Percentiles rank a stretch among this genome's conserved stretches.
phyloP scores from a whole-genome alignment of 2,329 filamentous ascomycete genomes.

The Beauveria caledonica region DNA sequence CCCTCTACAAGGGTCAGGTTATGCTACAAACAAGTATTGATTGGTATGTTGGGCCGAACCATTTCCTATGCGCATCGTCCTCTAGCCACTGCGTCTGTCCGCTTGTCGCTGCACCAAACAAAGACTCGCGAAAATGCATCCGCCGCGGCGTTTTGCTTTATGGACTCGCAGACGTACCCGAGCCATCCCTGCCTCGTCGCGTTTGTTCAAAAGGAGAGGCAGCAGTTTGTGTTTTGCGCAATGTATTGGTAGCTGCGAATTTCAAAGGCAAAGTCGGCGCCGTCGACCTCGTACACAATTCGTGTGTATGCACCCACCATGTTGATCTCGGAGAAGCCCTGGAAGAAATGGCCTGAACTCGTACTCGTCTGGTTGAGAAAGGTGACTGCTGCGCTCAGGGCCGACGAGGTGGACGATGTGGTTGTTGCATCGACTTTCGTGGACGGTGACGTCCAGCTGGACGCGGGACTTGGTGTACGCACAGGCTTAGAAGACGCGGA shows the following conservation, averaged over 20 bases:
- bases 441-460: not conserved
- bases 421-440: not conserved
- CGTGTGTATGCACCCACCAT: slow-evolving; percentile 19
- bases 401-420: not conserved
- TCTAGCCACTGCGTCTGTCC: not conserved
- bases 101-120: slow-evolving; percentile 8
- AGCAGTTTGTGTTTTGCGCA: slow-evolving; percentile 17
- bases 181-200: slow-evolving; percentile 14
- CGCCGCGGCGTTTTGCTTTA: not conserved
- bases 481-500: too few species aligned
- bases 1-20: not conserved
- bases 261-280: slow-evolving; percentile 16
- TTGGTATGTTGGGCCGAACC: not conserved
- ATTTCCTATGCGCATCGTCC: not conserved
- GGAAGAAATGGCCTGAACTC: slow-evolving; percentile 20
- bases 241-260: slow-evolving; percentile 18
- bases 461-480: too few species aligned
- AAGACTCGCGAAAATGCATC: not conserved
- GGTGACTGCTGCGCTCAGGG: not conserved
- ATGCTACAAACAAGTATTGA: not conserved
- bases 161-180: slow-evolving; percentile 20
- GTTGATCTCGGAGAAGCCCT: slow-evolving; percentile 20
- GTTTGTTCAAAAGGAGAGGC: slow-evolving; percentile 19
- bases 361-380: slow-evolving; percentile 20
- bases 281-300: slow-evolving; percentile 19